phyloP scores from a whole-genome alignment of 2,329 filamentous ascomycete genomes.

The Apiospora arundinis region DNA sequence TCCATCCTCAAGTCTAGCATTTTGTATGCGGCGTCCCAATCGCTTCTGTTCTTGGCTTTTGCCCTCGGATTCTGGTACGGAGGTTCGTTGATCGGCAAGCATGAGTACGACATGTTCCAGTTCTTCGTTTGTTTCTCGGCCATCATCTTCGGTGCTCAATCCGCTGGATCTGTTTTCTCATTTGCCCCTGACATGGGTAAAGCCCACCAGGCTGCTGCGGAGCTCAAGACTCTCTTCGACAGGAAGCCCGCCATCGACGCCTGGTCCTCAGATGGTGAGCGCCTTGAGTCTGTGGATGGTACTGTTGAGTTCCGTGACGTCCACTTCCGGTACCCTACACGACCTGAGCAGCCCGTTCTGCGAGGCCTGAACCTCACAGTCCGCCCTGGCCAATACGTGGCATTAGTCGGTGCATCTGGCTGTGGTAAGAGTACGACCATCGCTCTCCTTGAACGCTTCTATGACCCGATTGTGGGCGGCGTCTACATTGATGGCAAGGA shows the following conservation, averaged over 20 bases:
- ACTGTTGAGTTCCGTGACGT: slow-evolving; percentile 89
- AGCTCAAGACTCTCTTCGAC: slow-evolving; percentile 85
- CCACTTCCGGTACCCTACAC: slow-evolving; percentile 92
- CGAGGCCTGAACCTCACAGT: slow-evolving; percentile 79
- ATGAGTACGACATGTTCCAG: slow-evolving; percentile 79
- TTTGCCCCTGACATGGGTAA: slow-evolving; percentile 95
- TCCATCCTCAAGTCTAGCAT: slow-evolving; percentile 79
- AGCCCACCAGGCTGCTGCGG: slow-evolving; percentile 80
- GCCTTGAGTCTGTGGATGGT: slow-evolving; percentile 70
- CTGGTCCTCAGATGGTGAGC: slow-evolving; percentile 74
- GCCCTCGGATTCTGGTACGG: slow-evolving; percentile 95
- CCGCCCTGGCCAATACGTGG: slow-evolving; percentile 81
- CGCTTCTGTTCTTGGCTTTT: slow-evolving; percentile 80
- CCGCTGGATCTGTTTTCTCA: slow-evolving; percentile 86
- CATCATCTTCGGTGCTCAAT: slow-evolving; percentile 90
- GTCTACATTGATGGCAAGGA: slow-evolving; percentile 85
- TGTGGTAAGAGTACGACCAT: slow-evolving; percentile 96
- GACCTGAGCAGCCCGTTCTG: slow-evolving; percentile 90
- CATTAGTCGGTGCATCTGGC: slow-evolving; percentile 90
- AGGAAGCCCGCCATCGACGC: slow-evolving; percentile 81
- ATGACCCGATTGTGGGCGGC: slow-evolving; percentile 82
- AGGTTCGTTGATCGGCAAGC: slow-evolving; percentile 72
- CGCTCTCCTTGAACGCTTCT: slow-evolving; percentile 90
- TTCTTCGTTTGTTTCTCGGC: slow-evolving; percentile 93
- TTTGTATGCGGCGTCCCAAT: slow-evolving; percentile 86